These are phyloP conservation scores for Exophiala aquamarina DNA, from an alignment of 2,329 filamentous ascomycete genomes.

Conservation along the genomic window DNA sequence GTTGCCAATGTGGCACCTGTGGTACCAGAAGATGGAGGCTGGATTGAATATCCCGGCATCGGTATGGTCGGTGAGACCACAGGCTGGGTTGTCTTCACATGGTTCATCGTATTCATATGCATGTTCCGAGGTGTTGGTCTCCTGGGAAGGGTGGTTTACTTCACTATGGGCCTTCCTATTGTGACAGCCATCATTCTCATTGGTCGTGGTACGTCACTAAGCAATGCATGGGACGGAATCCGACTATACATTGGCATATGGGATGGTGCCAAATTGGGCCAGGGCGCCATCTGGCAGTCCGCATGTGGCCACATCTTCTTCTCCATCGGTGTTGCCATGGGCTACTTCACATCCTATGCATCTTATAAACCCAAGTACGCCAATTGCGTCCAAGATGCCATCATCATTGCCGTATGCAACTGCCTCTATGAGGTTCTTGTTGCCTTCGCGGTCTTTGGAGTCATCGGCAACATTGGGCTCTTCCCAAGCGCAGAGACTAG, in stretches of 20 bases:
- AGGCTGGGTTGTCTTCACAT: conserved; percentile 58
- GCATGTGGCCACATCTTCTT: conserved; percentile 62
- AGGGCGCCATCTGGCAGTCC: conserved; percentile 57
- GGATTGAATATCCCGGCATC: conserved; percentile 48
- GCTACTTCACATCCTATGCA: conserved; percentile 59
- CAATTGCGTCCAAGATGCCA: conserved; percentile 59
- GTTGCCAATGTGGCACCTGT: conserved; percentile 49
- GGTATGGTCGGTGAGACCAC: conserved; percentile 56
- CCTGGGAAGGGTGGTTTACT: conserved; percentile 60
- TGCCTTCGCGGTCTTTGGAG: conserved; percentile 54
- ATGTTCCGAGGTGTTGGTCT: conserved; percentile 60
- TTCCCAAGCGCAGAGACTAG: conserved; percentile 38
- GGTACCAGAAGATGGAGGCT: conserved; percentile 38
- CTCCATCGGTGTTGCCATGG: conserved; percentile 59
- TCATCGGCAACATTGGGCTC: conserved; percentile 50
- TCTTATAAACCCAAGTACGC: conserved; percentile 58
- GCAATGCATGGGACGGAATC: conserved; percentile 54
- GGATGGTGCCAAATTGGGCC: conserved; percentile 51
- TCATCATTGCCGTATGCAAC: conserved; percentile 57
- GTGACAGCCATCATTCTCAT: conserved; percentile 57
- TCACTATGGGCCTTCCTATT: conserved; percentile 61
- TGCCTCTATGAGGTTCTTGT: conserved; percentile 57
- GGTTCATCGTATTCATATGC: conserved; percentile 60
- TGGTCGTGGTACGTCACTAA: conserved; percentile 53
- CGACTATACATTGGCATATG: conserved; percentile 48